Evolutionary conservation across 257 asterid species (phyloP).

Genomic region (Forsythia suspensa): DNA sequence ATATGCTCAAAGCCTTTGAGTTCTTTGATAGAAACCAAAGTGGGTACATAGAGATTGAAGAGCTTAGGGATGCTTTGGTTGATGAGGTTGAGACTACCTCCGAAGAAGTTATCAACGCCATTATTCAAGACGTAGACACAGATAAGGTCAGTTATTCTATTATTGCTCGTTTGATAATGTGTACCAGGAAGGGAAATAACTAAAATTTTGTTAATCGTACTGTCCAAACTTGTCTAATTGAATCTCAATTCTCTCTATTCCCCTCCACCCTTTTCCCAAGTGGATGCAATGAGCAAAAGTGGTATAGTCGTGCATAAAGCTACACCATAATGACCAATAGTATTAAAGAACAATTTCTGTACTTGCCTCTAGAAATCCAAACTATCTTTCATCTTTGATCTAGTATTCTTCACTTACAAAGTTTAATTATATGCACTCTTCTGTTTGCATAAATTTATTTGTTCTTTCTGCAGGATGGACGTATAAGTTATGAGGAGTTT

Average conservation of each 20-base stretch:
- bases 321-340: neutral
- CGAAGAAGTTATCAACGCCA: slow-evolving; percentile 79
- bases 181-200: neutral
- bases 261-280: neutral
- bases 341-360: neutral
- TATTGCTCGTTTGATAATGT: neutral
- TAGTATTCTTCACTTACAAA: neutral
- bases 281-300: neutral
- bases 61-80: slow-evolving; percentile 65
- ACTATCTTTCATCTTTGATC: neutral
- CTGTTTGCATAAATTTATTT: neutral
- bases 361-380: neutral
- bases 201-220: no score
- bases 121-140: slow-evolving; percentile 83
- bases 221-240: neutral
- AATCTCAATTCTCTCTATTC: neutral
- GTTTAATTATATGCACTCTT: neutral
- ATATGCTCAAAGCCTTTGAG: slow-evolving; percentile 67
- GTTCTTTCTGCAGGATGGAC: slow-evolving; percentile 56
- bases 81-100: slow-evolving; percentile 60
- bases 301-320: neutral
- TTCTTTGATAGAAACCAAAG: slow-evolving; percentile 68
- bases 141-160: slow-evolving; percentile 58
- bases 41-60: slow-evolving; percentile 81
- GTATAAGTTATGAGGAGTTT: slow-evolving; percentile 62